Evolutionary conservation across 2,329 filamentous ascomycete species (phyloP), one percentile per base, ranked within the genome.

Genomic region (Diaporthe sp.): DNA sequence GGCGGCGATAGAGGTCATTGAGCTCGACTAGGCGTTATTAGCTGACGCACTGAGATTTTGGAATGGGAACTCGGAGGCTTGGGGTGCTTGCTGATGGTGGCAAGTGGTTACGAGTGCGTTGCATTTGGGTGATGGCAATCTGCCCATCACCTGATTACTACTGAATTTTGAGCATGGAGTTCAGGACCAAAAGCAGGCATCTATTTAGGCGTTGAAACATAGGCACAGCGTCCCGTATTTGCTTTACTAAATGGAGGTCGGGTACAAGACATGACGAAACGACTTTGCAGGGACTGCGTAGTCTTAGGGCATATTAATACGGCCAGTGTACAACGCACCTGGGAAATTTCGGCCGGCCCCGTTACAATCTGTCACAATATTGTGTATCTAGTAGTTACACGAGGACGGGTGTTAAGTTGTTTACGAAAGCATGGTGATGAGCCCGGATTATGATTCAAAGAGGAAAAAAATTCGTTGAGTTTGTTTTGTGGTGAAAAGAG

Each of bases 81-180:
- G 17, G n/a, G 27, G 22, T 37, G 32, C 4, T 44, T 22, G 42
- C 30, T 39, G n/a, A 25, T 15, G 17, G 39, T 35, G 56, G 17
- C 17, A 19, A 56, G n/a, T 32, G 44, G 47, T 7, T 35, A 30
- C 25, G 8, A 51, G 10, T 44, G 66, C 37, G 37, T 42, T 73
- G 56, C 72, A 13, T 73, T 61, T 65, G 55, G 56, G n/a, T 39
- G 66, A 37, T 30, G 10, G 44, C 27, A 27, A 9, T 37, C 42
- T 72, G 44, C 59, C 30, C 30, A 47, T 53, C 47, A 44, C 56
- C 44, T 13, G 13, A 30, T 63, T 55, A 37, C 42, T 17, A 42
- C 15, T 50, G 25, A 53, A 25, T 70, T 69, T 55, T 59, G 56
- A 74, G 69, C 73, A 71, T 72, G 73, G 69, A 74, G 73, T 74